Evolutionary conservation across 2,329 filamentous ascomycete species (phyloP), one percentile per base, ranked within the genome.

Genomic region (Fusarium goolgardi): DNA sequence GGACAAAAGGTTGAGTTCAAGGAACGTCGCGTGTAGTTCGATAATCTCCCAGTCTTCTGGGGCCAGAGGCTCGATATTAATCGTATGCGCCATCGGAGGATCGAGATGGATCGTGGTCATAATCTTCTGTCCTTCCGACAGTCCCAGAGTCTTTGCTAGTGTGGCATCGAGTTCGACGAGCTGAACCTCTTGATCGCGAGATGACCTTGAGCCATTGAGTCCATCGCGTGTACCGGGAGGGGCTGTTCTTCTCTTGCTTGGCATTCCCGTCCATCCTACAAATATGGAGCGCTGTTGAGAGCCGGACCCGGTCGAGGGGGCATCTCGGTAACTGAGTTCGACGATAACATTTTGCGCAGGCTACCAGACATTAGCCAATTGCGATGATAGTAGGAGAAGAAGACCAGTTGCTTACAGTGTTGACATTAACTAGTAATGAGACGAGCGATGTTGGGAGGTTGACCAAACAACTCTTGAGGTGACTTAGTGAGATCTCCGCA

Each of bases 1-100:
- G 44, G 91, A 92, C 32, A 97, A 84, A 53, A 99, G 89, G 78
- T 99, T 98, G 69, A 97, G 85, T 76, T 99, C 96, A 51, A 99
- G 84, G 75, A 98, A 99, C 18, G 91, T 96, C 7, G 96, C 96
- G 81, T 99, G 96, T 3, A 99, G 84, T 79, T 99, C 96, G 73
- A 99, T 98, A 74, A 98, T 97, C 80, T 99, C 96, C 96, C 96
- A 99, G 77, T 99, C 96, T 60, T 96, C 93, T 2, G 95, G 89
- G 0, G 96, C 98, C 73, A 98, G 81, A 34, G 96, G 96, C 78
- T 99, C 96, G 72, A 99, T 98, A 76, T 97, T 94, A 78, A 99
- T 91, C 3, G 94, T 98, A 78, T 97, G 93, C 49, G 94, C 93
- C 68, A 96, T 82, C 3, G 94, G 94, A 49, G 95, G 95, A 76